Percentiles rank a stretch among this genome's conserved stretches.
Conservation (phyloP, 441 rosid genomes). For the Omphalea diandra region DNA sequence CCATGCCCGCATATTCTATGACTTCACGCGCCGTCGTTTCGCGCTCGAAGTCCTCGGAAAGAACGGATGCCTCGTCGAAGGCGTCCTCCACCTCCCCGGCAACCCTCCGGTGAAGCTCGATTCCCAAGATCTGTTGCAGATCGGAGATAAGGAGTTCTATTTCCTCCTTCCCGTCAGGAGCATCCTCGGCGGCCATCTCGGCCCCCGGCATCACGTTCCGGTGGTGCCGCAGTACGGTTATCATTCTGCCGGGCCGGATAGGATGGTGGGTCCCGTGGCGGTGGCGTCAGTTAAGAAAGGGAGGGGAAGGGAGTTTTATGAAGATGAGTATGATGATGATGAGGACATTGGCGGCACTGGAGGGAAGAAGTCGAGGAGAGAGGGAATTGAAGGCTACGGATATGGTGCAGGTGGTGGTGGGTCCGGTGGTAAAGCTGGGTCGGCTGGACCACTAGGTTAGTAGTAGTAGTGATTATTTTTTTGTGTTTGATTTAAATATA, state of each 20-base stretch:
- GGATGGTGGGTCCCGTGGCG: conserved; percentile 32
- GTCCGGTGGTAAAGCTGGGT: conserved; percentile 50
- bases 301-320: conserved; percentile 54
- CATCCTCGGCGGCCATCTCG: conserved; percentile 73
- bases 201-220: conserved; percentile 53
- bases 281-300: conserved; percentile 43
- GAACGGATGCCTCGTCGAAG: conserved; percentile 95
- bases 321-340: conserved; percentile 48
- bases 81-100: conserved; percentile 92
- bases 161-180: conserved; percentile 86
- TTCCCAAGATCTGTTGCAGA: conserved; percentile 84
- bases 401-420: conserved; percentile 42
- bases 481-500: background rate
- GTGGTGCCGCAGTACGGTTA: conserved; percentile 52
- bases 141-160: conserved; percentile 91
- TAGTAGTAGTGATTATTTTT: background rate
- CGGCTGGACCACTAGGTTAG: conserved; percentile 47
- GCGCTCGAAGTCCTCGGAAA: conserved; percentile 96
- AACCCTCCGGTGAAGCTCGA: conserved; percentile 92
- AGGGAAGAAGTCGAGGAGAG: conserved; percentile 77
- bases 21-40: conserved; percentile 91
- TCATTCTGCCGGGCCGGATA: conserved; percentile 33
- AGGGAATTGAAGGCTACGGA: conserved; percentile 49
- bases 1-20: conserved; percentile 91
- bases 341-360: conserved; percentile 28